Evolutionary conservation across 176 grass and related monocot species (phyloP).

Genomic region (Avena atlantica): DNA sequence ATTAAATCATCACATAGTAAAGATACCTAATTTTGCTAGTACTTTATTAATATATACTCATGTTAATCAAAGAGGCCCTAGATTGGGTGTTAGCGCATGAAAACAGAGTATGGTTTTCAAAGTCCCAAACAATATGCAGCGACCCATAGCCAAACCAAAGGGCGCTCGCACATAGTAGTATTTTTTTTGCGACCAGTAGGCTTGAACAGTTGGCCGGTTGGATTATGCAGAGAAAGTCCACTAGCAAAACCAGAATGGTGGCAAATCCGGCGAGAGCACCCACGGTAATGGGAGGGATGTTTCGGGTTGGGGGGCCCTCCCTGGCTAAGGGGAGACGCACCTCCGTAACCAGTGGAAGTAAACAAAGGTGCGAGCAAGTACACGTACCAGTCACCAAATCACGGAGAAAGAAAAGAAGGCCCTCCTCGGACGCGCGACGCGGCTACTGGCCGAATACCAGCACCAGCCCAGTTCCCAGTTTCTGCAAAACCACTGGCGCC

Average conservation of each 20-base stretch:
- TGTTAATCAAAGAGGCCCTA: too few relatives aligned
- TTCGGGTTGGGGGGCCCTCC: not conserved
- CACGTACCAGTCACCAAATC: constrained; percentile 2
- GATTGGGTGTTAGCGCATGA: too few relatives aligned
- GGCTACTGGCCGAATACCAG: constrained; percentile 19
- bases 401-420: not conserved
- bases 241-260: not conserved
- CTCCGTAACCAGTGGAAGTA: constrained; percentile 24
- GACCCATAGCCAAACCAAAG: not conserved
- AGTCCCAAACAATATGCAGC: not conserved
- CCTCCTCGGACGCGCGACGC: constrained; percentile 29
- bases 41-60: too few relatives aligned
- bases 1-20: too few relatives aligned
- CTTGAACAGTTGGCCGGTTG: not conserved
- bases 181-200: not conserved
- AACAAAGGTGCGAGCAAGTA: not conserved
- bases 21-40: too few relatives aligned
- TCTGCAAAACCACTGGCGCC: constrained; percentile 32
- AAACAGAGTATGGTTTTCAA: too few relatives aligned
- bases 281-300: constrained; percentile 35
- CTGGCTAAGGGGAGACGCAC: not conserved
- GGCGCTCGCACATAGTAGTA: not conserved
- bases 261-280: constrained; percentile 17
- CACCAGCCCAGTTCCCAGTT: constrained; percentile 5
- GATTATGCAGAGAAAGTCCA: not conserved